Evolutionary conservation across 805 yeast genomes (phyloP).

Genomic region (Hanseniaspora taiwanica): DNA sequence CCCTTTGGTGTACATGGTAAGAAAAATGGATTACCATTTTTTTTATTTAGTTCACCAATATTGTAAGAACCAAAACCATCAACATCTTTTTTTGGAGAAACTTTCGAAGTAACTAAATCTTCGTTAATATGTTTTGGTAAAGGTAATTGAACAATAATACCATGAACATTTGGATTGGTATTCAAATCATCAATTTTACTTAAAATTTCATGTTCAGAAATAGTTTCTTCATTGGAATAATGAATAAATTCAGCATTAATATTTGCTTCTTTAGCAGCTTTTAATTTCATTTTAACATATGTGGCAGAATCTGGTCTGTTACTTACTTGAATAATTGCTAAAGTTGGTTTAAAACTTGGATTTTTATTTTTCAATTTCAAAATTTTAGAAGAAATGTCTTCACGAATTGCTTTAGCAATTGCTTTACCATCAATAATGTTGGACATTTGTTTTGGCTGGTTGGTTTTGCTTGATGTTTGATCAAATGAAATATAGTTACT

Average conservation of each 20-base stretch:
- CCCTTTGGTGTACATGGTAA: constrained; percentile 96
- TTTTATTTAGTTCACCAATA: constrained; percentile 80
- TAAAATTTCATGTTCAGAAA: constrained; percentile 47
- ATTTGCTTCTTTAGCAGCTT: constrained; percentile 77
- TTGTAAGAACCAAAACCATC: constrained; percentile 89
- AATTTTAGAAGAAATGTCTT: constrained; percentile 39
- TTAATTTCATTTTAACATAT: constrained; percentile 81
- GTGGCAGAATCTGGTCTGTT: constrained; percentile 80
- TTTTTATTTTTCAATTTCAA: constrained; percentile 27
- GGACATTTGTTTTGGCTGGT: neutral
- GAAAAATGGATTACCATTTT: constrained; percentile 71
- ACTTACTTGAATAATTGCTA: constrained; percentile 85
- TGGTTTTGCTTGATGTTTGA: neutral
- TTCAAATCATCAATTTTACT: constrained; percentile 51
- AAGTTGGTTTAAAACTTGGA: constrained; percentile 53
- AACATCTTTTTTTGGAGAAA: constrained; percentile 75
- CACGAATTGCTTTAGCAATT: constrained; percentile 40
- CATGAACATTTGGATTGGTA: constrained; percentile 66
- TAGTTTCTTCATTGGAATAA: constrained; percentile 37
- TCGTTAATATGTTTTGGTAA: constrained; percentile 73
- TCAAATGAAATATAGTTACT: neutral
- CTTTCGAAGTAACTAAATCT: constrained; percentile 65
- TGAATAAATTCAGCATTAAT: constrained; percentile 54
- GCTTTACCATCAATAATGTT: constrained; percentile 44
- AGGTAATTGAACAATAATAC: constrained; percentile 83